These are phyloP conservation scores for Globisporangium spiculum DNA, from an alignment of 352 stramenopile genomes.

Conservation along the genomic window DNA sequence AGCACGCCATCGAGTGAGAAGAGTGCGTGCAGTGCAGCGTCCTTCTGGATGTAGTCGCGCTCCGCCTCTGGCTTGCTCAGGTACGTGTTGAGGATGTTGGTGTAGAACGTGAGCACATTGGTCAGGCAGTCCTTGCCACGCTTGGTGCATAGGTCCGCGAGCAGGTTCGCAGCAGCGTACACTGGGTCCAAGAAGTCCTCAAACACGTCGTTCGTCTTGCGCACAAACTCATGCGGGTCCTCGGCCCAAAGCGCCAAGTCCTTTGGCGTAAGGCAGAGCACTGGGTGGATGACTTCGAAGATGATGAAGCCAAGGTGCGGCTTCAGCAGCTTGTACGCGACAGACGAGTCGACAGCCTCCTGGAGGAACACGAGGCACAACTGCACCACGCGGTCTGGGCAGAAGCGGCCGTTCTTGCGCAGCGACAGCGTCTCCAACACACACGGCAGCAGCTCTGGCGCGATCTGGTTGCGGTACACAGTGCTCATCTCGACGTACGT, in stretches of 20 bases:
- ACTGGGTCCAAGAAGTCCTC: slow-evolving; percentile 96
- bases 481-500: slow-evolving; percentile 91
- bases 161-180: slow-evolving; percentile 92
- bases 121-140: slow-evolving; percentile 93
- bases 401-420: slow-evolving; percentile 93
- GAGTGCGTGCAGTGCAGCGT: slow-evolving; percentile 92
- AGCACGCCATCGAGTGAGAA: slow-evolving; percentile 92
- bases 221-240: slow-evolving; percentile 97
- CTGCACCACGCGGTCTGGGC: slow-evolving; percentile 95
- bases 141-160: slow-evolving; percentile 94
- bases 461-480: slow-evolving; percentile 92
- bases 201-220: slow-evolving; percentile 96
- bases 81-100: slow-evolving; percentile 93
- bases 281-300: slow-evolving; percentile 96
- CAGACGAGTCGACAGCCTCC: slow-evolving; percentile 92
- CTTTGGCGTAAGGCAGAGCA: slow-evolving; percentile 92
- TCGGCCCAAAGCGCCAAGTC: slow-evolving; percentile 95
- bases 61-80: slow-evolving; percentile 54
- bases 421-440: slow-evolving; percentile 92
- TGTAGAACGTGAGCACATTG: slow-evolving; percentile 90
- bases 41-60: slow-evolving; percentile 95
- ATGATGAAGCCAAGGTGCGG: slow-evolving; percentile 96
- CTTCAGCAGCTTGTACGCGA: slow-evolving; percentile 98
- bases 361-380: slow-evolving; percentile 93
- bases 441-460: slow-evolving; percentile 74